Base-by-base conservation (phyloP, 2,329 filamentous ascomycete genomes). In the Hirsutella rhossiliensis region DNA sequence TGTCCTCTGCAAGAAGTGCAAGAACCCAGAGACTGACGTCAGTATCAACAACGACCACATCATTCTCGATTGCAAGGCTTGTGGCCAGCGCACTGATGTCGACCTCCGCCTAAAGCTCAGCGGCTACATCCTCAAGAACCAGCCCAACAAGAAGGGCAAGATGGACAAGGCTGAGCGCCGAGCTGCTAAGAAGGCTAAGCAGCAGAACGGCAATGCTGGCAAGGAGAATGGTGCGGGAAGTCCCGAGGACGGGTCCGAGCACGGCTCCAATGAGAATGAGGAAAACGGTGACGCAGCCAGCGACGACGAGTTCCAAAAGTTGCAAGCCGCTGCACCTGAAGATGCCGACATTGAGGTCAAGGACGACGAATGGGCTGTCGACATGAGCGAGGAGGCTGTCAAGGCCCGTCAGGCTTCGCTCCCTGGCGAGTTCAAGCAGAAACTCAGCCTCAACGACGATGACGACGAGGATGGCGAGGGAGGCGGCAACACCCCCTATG, bases 1-100 rank as follows among this genome's bases (percentile, higher is more conserved):
- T 56, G 92, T 98, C 59, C 88, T 98, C 52, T 98, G 92, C 85
- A 94, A 94, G 74, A 90, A 94, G 66, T 98, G 92, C 83, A 95
- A 95, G 80, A 98, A 98, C 67, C 92, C 92, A 31, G 92, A 98
- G 75, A 98, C 92, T 53, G 89, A 94, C 53, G 83, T 97, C 60
- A 80, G 84, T 61, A 87, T 97, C 75, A 96, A 95, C 70, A 89
- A 96, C 58, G 87, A 84, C 44, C 80, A 77, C 62, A 97, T 98
- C 64, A 68, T 87, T 50, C 81, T 97, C 54, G 92, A 98, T 70
- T 98, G 92, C 83, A 98, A 98, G 73, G 92, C 92, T 50, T 98
- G 92, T 62, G 92, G 92, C 62, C 85, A 94, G 68, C 88, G 87
- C 60, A 84, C 84, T 53, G 83, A 92, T 50, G 90, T 95, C 45